Base-by-base conservation (phyloP, 306 rosid genomes). In the Pterocarpus macrocarpus region DNA sequence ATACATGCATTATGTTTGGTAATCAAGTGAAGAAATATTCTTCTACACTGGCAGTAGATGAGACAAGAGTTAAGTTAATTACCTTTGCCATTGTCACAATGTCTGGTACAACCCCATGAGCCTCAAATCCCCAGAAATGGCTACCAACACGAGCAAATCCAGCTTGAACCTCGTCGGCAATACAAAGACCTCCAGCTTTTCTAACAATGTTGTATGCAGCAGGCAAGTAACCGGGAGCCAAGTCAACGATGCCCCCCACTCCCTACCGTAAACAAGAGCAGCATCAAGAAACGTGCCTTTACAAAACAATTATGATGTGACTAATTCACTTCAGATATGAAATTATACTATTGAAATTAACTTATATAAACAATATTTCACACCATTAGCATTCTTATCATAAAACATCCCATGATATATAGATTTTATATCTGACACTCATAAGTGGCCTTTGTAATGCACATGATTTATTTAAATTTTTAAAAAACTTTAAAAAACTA, bases 71-170 rank as follows among this genome's bases (percentile, higher is more conserved):
- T 14, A 8, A 73, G 55, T 73, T 2, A 8, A 53, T n/a, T 82
- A 93, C 98, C 97, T 95, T 95, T 14, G 99, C 99, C 91, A 95
- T 80, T 72, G 99, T 93, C 41, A 95, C 99, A 22, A 95, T 91
- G 81, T 95, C 99, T 77, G 99, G 99, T 62, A 88, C 90, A 55
- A 95, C 99, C 28, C 97, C 97, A 45, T 93, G 99, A 43, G 86
- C n/a, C 84, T 95, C 94, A 78, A 93, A 95, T 39, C 97, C 97
- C 99, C 99, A 95, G 80, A 93, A 95, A 85, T 86, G 87, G 88
- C 93, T 91, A 56, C 99, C 99, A 28, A 92, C 90, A 78, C 99
- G 97, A 75, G 83, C 98, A 47, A 95, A 92, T 13, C 99, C 99
- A 0, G 91, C 30, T 63, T 95, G 98, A 83, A 95, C 96, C 80